phyloP scores from a whole-genome alignment of 140 eudicot species.

The Bidens hawaiensis region DNA sequence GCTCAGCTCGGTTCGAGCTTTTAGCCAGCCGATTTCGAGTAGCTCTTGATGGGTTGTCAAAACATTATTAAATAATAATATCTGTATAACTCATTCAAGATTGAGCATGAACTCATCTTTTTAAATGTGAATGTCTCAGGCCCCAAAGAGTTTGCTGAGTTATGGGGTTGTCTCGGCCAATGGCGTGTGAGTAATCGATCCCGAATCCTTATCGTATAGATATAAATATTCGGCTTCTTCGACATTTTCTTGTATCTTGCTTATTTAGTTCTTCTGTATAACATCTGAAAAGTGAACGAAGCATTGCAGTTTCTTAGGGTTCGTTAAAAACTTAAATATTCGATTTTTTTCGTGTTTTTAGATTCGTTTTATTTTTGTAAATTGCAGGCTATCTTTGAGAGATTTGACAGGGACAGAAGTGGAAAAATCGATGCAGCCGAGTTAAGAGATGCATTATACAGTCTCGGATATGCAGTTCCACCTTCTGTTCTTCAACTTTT shows the following conservation, averaged over 20 bases:
- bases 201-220: neutral
- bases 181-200: constrained; percentile 67
- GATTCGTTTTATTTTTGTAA: neutral
- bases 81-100: too few species aligned
- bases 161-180: constrained; percentile 83
- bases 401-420: constrained; percentile 86
- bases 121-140: constrained; percentile 32
- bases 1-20: too few species aligned
- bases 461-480: constrained; percentile 81
- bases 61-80: too few species aligned
- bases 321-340: neutral
- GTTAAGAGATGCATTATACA: constrained; percentile 69
- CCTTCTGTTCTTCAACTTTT: constrained; percentile 75
- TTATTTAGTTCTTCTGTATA: too few species aligned
- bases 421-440: constrained; percentile 74
- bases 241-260: neutral
- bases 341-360: neutral
- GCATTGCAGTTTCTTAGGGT: neutral
- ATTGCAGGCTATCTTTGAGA: constrained; percentile 69
- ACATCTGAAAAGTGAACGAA: too few species aligned
- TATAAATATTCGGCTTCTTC: neutral
- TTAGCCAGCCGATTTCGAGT: too few species aligned
- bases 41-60: too few species aligned
- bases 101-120: constrained; percentile 1
- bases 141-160: constrained; percentile 67